These are phyloP conservation scores for Xerocomus spinulosus DNA, from an alignment of 768 basidiomycete genomes.

Conservation along the genomic window DNA sequence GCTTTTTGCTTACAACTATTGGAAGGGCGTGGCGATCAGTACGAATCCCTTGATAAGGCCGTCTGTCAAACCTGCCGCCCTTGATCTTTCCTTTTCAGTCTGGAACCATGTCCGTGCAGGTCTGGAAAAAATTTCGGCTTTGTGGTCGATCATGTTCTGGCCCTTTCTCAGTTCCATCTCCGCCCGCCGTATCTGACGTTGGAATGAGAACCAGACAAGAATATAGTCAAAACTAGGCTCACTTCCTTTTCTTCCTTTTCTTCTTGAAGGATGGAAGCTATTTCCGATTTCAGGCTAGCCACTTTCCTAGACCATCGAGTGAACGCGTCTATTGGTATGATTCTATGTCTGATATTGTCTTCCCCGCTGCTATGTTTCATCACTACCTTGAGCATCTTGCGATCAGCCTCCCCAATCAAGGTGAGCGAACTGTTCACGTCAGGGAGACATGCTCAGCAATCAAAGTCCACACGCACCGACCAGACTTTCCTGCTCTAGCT, in stretches of 20 bases:
- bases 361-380: slow-evolving; percentile 80
- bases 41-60: neutral
- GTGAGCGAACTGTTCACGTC: slow-evolving; percentile 70
- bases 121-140: slow-evolving; percentile 85
- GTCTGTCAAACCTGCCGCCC: slow-evolving; percentile 59
- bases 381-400: slow-evolving; percentile 93
- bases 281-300: slow-evolving; percentile 67
- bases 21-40: slow-evolving; percentile 2
- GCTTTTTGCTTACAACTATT: slow-evolving; percentile 69
- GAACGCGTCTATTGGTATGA: slow-evolving; percentile 74
- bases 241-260: slow-evolving; percentile 96
- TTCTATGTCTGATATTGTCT: slow-evolving; percentile 84
- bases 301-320: slow-evolving; percentile 67
- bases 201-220: slow-evolving; percentile 7
- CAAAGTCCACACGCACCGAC: slow-evolving; percentile 56
- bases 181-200: slow-evolving; percentile 67
- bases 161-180: slow-evolving; percentile 97
- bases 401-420: slow-evolving; percentile 91
- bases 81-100: slow-evolving; percentile 73
- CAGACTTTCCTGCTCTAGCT: slow-evolving; percentile 89
- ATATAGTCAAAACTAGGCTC: slow-evolving; percentile 13
- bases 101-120: slow-evolving; percentile 99
- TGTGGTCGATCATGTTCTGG: slow-evolving; percentile 91
- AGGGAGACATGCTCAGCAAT: slow-evolving; percentile 2
- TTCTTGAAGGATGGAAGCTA: slow-evolving; percentile 75